Evolutionary conservation across 371 early-diverging fungal species (phyloP).

Genomic region (Circinella minor): DNA sequence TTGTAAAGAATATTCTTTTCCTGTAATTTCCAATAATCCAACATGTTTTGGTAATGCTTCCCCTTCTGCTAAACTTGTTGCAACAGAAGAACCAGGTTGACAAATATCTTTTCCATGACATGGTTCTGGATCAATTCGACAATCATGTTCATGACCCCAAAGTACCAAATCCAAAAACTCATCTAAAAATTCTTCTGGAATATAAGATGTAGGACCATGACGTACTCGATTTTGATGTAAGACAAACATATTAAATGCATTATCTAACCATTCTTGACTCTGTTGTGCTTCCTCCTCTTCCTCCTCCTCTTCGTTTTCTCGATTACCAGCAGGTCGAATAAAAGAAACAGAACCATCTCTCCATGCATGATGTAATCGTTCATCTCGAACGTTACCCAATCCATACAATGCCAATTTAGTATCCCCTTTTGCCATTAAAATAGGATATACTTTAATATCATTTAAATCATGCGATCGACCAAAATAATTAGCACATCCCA

Average conservation of each 20-base stretch:
- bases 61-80: conserved; percentile 93
- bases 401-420: conserved; percentile 92
- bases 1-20: conserved; percentile 68
- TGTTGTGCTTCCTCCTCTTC: too few species aligned
- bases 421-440: conserved; percentile 84
- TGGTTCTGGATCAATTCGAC: conserved; percentile 77
- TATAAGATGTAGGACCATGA: conserved; percentile 85
- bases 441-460: conserved; percentile 78
- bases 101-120: conserved; percentile 76
- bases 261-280: conserved; percentile 69
- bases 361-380: conserved; percentile 89
- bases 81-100: conserved; percentile 98
- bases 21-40: conserved; percentile 73
- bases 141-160: conserved; percentile 99
- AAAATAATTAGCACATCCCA: conserved; percentile 96
- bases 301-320: conserved; percentile 44
- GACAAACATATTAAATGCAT: conserved; percentile 68
- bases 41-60: conserved; percentile 90
- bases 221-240: conserved; percentile 91
- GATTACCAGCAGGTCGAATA: conserved; percentile 57
- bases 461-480: conserved; percentile 82
- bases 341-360: conserved; percentile 76
- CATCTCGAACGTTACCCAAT: conserved; percentile 95
- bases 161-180: conserved; percentile 89
- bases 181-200: conserved; percentile 90